phyloP scores from a whole-genome alignment of 208 protist species.

The Trypanosoma mega region DNA sequence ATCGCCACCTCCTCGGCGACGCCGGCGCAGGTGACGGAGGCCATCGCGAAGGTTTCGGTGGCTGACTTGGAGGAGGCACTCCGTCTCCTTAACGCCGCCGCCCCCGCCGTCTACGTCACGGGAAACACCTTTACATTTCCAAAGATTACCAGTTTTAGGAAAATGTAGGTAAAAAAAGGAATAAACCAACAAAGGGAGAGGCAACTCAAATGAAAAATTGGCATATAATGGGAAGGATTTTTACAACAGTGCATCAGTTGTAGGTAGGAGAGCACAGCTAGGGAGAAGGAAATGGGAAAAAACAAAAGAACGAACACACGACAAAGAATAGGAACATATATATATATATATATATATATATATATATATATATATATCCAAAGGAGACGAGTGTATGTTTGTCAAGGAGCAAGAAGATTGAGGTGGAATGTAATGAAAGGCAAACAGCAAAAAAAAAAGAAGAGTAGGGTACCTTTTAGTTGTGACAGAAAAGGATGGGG shows the following conservation, averaged over 20 bases:
- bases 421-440: too few species aligned
- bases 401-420: not conserved
- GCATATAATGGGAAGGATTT: too few species aligned
- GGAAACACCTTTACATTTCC: slow-evolving; percentile 66
- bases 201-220: not conserved
- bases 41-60: slow-evolving; percentile 51
- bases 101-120: slow-evolving; percentile 59
- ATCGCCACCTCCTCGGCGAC: slow-evolving; percentile 53
- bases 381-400: not conserved
- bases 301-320: not conserved
- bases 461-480: too few species aligned
- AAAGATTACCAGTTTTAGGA: slow-evolving; percentile 48
- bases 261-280: too few species aligned
- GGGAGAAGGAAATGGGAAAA: slow-evolving; percentile 3
- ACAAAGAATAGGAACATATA: not conserved
- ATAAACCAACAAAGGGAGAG: not conserved
- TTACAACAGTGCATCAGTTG: too few species aligned
- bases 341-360: slow-evolving; percentile 9
- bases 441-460: too few species aligned
- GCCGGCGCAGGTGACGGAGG: slow-evolving; percentile 43
- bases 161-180: slow-evolving; percentile 20
- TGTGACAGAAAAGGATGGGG: too few species aligned
- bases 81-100: slow-evolving; percentile 30
- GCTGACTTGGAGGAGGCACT: slow-evolving; percentile 56
- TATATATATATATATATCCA: not conserved